Evolutionary conservation across 805 yeast genomes (phyloP).

Genomic region (Saturnispora zaruensis): DNA sequence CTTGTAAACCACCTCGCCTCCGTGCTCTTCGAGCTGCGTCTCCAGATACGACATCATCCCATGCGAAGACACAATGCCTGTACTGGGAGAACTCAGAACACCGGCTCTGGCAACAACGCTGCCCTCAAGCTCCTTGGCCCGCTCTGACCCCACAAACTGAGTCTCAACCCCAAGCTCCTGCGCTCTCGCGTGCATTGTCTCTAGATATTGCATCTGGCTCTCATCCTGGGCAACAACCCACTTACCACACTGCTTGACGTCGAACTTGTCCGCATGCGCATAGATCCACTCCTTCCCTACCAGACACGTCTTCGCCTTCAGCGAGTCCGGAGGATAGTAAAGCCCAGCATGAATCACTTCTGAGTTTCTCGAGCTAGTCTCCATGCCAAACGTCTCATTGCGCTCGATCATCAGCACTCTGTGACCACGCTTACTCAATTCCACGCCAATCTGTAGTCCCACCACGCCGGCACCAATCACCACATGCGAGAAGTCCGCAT

Average conservation of each 20-base stretch:
- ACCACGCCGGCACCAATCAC: slow-evolving; percentile 17
- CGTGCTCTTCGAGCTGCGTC: slow-evolving; percentile 42
- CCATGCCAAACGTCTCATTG: slow-evolving; percentile 58
- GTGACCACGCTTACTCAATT: slow-evolving; percentile 10
- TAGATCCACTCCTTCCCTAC: slow-evolving; percentile 68
- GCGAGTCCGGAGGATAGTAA: slow-evolving; percentile 62
- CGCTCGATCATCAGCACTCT: slow-evolving; percentile 65
- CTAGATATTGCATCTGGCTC: slow-evolving; percentile 49
- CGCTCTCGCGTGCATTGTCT: slow-evolving; percentile 34
- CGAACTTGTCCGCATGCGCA: slow-evolving; percentile 43
- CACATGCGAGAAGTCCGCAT: slow-evolving; percentile 16
- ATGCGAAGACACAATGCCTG: slow-evolving; percentile 83
- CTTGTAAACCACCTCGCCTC: slow-evolving; percentile 52
- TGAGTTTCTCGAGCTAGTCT: slow-evolving; percentile 82
- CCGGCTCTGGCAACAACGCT: neutral
- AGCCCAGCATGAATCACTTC: slow-evolving; percentile 92
- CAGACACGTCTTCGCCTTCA: slow-evolving; percentile 65
- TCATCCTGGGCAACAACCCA: slow-evolving; percentile 83
- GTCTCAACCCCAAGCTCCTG: neutral
- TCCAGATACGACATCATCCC: slow-evolving; percentile 55
- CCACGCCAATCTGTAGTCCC: neutral
- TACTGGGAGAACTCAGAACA: slow-evolving; percentile 58
- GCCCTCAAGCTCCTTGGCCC: neutral
- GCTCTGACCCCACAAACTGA: neutral
- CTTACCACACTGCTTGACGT: slow-evolving; percentile 62